Percentiles rank a stretch among this genome's conserved stretches.
These are phyloP conservation scores for Suillus subaureus DNA, from an alignment of 768 basidiomycete genomes.

Conservation along the genomic window DNA sequence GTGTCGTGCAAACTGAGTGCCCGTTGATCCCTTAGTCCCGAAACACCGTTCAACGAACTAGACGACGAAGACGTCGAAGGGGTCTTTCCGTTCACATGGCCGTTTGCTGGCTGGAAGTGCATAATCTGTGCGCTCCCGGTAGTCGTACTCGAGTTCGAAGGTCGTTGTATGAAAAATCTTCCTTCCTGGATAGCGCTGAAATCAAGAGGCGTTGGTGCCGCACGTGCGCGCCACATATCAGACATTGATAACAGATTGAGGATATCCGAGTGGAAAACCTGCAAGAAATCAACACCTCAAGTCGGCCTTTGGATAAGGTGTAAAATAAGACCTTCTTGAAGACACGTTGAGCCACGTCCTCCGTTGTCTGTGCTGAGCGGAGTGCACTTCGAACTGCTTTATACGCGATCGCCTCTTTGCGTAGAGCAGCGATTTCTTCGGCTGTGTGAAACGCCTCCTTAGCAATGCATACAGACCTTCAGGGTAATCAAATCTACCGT, in stretches of 20 bases:
- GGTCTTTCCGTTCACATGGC: slow-evolving; percentile 20
- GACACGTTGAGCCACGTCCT: slow-evolving; percentile 63
- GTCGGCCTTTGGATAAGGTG: background rate
- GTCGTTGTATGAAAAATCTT: slow-evolving; percentile 51
- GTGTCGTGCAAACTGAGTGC: slow-evolving; percentile 79
- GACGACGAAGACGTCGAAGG: slow-evolving; percentile 14
- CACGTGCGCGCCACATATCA: slow-evolving; percentile 95
- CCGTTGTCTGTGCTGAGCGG: slow-evolving; percentile 40
- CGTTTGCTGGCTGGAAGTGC: slow-evolving; percentile 25
- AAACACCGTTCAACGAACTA: slow-evolving; percentile 14
- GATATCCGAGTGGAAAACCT: slow-evolving; percentile 92
- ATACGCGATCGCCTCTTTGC: slow-evolving; percentile 90
- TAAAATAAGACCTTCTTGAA: slow-evolving; percentile 75
- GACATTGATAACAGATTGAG: slow-evolving; percentile 87
- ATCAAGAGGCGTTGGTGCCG: slow-evolving; percentile 83
- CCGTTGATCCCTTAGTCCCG: slow-evolving; percentile 79
- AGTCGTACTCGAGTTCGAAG: slow-evolving; percentile 19
- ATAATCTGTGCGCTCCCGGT: slow-evolving; percentile 13
- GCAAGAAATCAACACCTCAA: slow-evolving; percentile 8
- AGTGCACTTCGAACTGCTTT: slow-evolving; percentile 73
- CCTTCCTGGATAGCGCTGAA: slow-evolving; percentile 74
- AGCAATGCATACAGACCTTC: slow-evolving; percentile 2
- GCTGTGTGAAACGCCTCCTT: slow-evolving; percentile 44
- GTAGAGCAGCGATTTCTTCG: slow-evolving; percentile 85
- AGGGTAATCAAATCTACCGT: slow-evolving; percentile 53